These are phyloP conservation scores for Aspergillus floridensis DNA, from an alignment of 2,329 filamentous ascomycete genomes.

Conservation along the genomic window DNA sequence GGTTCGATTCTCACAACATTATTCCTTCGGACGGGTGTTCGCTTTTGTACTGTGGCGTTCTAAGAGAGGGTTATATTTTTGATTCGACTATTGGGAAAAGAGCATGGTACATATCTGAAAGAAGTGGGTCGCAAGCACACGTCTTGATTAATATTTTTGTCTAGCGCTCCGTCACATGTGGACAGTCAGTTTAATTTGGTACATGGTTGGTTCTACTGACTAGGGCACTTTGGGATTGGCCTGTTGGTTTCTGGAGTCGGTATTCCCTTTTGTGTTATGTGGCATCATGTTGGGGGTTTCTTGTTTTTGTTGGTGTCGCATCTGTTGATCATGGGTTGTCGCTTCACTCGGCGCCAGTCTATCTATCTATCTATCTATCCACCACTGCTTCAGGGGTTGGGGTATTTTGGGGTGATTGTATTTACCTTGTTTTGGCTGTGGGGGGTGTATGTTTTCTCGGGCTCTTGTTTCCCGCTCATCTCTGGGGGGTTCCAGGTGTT, in stretches of 20 bases:
- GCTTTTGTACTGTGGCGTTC: slow-evolving; percentile 29
- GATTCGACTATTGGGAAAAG: slow-evolving; percentile 25
- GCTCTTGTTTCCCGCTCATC: slow-evolving; percentile 19
- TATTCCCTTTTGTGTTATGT: slow-evolving; percentile 23
- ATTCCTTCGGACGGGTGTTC: slow-evolving; percentile 19
- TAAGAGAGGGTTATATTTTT: slow-evolving; percentile 21
- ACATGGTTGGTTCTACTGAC: slow-evolving; percentile 30
- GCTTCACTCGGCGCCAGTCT: slow-evolving; percentile 1
- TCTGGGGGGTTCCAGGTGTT: slow-evolving; percentile 21
- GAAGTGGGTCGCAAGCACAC: slow-evolving; percentile 22
- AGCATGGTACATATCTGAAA: slow-evolving; percentile 34
- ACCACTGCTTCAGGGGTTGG: slow-evolving; percentile 7
- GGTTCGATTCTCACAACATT: neutral
- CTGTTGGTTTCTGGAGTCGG: slow-evolving; percentile 33
- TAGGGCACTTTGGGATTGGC: slow-evolving; percentile 27
- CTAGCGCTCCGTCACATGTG: slow-evolving; percentile 25
- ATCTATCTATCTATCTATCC: neutral
- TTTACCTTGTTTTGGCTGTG: slow-evolving; percentile 9
- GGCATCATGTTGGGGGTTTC: slow-evolving; percentile 14
- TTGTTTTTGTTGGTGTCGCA: slow-evolving; percentile 8
- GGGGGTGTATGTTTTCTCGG: slow-evolving; percentile 16
- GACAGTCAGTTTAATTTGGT: slow-evolving; percentile 28
- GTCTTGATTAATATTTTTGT: slow-evolving; percentile 13
- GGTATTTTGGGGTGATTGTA: slow-evolving; percentile 11
- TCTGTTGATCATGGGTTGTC: slow-evolving; percentile 8